Percentiles rank a stretch among this genome's conserved stretches.
Evolutionary conservation across 2,329 filamentous ascomycete genomes (phyloP).

Genomic region (Rhinocladiella similis): DNA sequence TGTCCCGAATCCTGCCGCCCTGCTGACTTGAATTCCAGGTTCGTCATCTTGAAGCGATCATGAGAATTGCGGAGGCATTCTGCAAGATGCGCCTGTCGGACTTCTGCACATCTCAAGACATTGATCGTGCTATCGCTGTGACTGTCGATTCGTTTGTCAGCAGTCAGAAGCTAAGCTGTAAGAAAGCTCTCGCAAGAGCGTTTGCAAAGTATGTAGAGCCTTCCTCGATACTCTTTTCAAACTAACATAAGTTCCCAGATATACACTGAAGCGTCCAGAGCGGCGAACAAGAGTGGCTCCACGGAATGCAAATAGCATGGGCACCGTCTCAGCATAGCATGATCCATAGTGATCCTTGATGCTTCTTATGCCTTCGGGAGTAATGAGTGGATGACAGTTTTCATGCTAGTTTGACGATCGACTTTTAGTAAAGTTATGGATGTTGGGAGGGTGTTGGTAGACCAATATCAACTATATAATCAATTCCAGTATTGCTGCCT

Average conservation of each 20-base stretch:
- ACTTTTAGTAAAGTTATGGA: no score
- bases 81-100: conserved; percentile 98
- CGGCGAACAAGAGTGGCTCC: conserved; percentile 11
- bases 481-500: no score
- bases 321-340: conserved; percentile 4
- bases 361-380: not conserved
- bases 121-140: conserved; percentile 95
- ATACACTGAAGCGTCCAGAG: conserved; percentile 28
- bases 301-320: conserved; percentile 9
- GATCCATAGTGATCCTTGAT: not conserved
- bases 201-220: conserved; percentile 90
- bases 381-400: conserved; percentile 5
- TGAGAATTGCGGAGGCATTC: conserved; percentile 91
- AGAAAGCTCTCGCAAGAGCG: conserved; percentile 88
- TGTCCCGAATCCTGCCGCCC: not conserved
- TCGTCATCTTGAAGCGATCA: conserved; percentile 95
- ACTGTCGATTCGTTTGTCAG: conserved; percentile 95
- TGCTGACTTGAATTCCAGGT: conserved; percentile 58
- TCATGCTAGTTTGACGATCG: not conserved
- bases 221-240: not conserved
- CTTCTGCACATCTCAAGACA: conserved; percentile 85
- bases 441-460: no score
- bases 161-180: conserved; percentile 95
- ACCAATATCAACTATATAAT: no score
- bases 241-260: conserved; percentile 18